Percentiles rank a stretch among this genome's conserved stretches.
These are phyloP conservation scores for Yamadazyma olivae DNA, from an alignment of 805 yeast species.

Conservation along the genomic window DNA sequence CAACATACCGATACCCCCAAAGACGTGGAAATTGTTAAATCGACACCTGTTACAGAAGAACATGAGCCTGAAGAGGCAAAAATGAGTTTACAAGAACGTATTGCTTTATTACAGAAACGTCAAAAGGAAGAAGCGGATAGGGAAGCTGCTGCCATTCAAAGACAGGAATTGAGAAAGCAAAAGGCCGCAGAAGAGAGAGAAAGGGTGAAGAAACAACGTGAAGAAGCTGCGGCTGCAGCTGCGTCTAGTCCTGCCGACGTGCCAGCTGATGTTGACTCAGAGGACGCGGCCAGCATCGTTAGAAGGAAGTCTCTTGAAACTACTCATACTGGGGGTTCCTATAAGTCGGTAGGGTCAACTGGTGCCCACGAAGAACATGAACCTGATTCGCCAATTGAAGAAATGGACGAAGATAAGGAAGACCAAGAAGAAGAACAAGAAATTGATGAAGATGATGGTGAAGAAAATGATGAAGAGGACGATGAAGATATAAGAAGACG, in stretches of 20 bases:
- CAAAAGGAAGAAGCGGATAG: constrained; percentile 78
- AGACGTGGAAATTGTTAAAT: constrained; percentile 22
- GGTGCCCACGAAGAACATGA: constrained; percentile 1
- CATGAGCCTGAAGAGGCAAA: constrained; percentile 58
- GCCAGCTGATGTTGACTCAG: constrained; percentile 7
- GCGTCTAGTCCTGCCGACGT: constrained; percentile 26
- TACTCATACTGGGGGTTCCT: constrained; percentile 11
- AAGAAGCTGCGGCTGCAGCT: constrained; percentile 7
- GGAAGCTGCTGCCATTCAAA: constrained; percentile 57
- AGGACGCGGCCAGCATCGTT: constrained; percentile 19
- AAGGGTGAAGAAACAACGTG: constrained; percentile 15
- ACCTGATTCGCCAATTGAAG: constrained; percentile 12
- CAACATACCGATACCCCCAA: constrained; percentile 21
- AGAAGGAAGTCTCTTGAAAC: constrained; percentile 4
- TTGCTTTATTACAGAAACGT: constrained; percentile 75
- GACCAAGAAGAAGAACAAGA: constrained; percentile 25
- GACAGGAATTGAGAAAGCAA: constrained; percentile 50
- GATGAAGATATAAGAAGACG: constrained; percentile 74
- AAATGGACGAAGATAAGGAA: constrained; percentile 11
- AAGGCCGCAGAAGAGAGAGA: constrained; percentile 32
- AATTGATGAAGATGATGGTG: constrained; percentile 46
- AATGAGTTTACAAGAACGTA: constrained; percentile 81
- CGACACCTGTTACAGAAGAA: constrained; percentile 19
- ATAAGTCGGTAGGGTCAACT: constrained; percentile 5
- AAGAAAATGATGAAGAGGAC: constrained; percentile 56